Percentiles rank a stretch among this genome's conserved stretches.
phyloP scores from a whole-genome alignment of 331 rosid genomes.

The Prunus yedoensis region DNA sequence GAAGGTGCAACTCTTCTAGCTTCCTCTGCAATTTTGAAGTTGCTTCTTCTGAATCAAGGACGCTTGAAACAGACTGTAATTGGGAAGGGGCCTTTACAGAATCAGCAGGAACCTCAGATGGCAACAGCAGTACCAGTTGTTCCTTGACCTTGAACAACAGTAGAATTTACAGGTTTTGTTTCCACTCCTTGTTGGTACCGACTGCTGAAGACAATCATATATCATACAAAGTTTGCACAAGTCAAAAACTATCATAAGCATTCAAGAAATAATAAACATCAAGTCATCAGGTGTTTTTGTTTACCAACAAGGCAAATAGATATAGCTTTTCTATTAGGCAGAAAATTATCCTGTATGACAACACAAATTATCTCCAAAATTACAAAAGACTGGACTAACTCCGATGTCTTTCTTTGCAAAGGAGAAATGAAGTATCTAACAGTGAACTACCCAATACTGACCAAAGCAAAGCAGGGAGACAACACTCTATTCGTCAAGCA shows the following conservation, averaged over 20 bases:
- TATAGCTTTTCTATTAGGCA: background rate
- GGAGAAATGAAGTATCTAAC: background rate
- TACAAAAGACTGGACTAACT: background rate
- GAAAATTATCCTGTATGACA: background rate
- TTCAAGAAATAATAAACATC: background rate
- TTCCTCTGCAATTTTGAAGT: conserved; percentile 67
- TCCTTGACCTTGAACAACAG: conserved; percentile 54
- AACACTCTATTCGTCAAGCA: conserved; percentile 4
- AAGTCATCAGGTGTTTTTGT: background rate
- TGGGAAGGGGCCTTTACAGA: conserved; percentile 39
- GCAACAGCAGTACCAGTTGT: conserved; percentile 41
- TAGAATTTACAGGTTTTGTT: conserved; percentile 62
- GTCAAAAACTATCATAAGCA: conserved; percentile 14
- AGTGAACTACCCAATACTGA: conserved; percentile 12
- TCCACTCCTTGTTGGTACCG: conserved; percentile 97
- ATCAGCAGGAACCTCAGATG: conserved; percentile 47
- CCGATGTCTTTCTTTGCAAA: background rate
- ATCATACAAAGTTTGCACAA: conserved; percentile 29
- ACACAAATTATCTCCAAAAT: background rate
- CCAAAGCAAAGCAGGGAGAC: background rate
- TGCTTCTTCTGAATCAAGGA: conserved; percentile 62
- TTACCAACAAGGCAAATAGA: conserved; percentile 1
- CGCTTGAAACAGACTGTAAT: conserved; percentile 48
- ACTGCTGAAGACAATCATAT: conserved; percentile 50
- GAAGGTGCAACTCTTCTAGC: conserved; percentile 65